Evolutionary conservation across 768 basidiomycete genomes (phyloP), one percentile per base, ranked within the genome.

Genomic region (Hypholoma sublateritium): DNA sequence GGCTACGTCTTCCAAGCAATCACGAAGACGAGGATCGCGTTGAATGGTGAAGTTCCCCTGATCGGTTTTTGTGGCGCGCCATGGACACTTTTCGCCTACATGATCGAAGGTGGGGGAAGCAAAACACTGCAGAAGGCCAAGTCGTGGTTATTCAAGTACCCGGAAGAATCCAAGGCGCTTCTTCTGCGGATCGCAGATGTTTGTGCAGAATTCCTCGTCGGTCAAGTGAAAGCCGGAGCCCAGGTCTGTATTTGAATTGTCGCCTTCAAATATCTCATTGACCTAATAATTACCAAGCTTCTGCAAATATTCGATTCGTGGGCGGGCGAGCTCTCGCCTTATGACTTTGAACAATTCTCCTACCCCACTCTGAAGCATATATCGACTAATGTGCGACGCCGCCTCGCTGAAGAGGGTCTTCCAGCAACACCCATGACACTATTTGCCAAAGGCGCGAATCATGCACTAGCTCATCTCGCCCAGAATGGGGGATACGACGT

Each of bases 51-150:
- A 68, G 95, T 98, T 13, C 96, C 97, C 12, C 78, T 99, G 55
- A 97, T 99, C 64, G 97, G 97, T 11, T 99, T 99, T 74, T 93
- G 87, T 67, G 97, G 96, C 39, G 95, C 94, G 0, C 97, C 97
- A 1, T 98, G 97, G 97, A 99, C 97, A 3, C 82, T 98, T 51
- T 95, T 99, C 75, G 85, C 88, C 19, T 99, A 98, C 71, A 99
- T 99, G 97, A 83, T 97, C 65, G 97, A 98, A 71, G 97, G 97
- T 7, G 96, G 95, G 5, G 90, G 90, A 8, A 91, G 85, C 71
- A 95, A 94, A 74, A 91, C 91, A 13, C 84, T 92, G 63, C 88
- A 91, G 59, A 95, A 95, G 72, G 84, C 86, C 35, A 99, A 99
- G 75, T 86, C 89, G 0, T 99, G 97, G 96, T 69, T 98, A 5